phyloP scores from a whole-genome alignment of 2,329 filamentous ascomycete species.

The Calonectria henricotiae region DNA sequence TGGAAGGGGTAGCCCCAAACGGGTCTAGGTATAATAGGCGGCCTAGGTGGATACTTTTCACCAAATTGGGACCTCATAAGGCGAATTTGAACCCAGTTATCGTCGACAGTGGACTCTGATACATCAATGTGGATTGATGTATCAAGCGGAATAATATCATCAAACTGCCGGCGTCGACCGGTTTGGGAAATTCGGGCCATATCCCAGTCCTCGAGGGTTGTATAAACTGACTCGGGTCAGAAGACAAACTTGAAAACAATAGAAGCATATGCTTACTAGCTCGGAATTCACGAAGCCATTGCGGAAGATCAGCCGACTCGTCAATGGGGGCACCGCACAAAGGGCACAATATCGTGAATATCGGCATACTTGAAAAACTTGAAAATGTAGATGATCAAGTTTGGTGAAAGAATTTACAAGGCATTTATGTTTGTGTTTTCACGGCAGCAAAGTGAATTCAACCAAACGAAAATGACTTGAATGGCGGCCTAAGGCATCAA shows the following conservation, averaged over 20 bases:
- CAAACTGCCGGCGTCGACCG: slow-evolving; percentile 5
- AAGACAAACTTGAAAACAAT: not conserved
- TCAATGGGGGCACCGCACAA: slow-evolving; percentile 29
- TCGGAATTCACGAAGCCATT: slow-evolving; percentile 31
- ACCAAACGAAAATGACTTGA: not conserved
- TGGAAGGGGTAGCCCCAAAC: slow-evolving; percentile 35
- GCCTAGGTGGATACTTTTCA: slow-evolving; percentile 13
- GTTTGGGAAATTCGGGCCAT: slow-evolving; percentile 23
- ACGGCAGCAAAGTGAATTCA: not conserved
- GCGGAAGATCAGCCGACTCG: slow-evolving; percentile 11
- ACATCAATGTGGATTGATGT: slow-evolving; percentile 17
- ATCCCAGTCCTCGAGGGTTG: slow-evolving; percentile 26
- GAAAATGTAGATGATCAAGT: slow-evolving; percentile 3
- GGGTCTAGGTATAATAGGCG: slow-evolving; percentile 16
- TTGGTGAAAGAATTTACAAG: not conserved
- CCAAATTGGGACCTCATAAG: slow-evolving; percentile 21
- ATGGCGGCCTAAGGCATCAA: not conserved
- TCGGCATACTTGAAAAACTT: slow-evolving; percentile 22
- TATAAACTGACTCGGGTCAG: slow-evolving; percentile 27
- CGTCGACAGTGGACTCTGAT: slow-evolving; percentile 27
- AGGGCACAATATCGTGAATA: slow-evolving; percentile 11
- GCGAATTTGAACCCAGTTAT: slow-evolving; percentile 26
- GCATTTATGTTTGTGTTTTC: not conserved
- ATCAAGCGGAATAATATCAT: slow-evolving; percentile 31
- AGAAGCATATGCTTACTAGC: slow-evolving; percentile 18